These are phyloP conservation scores for Ensete glaucum DNA, from an alignment of 176 grass and related monocot species.

Conservation along the genomic window DNA sequence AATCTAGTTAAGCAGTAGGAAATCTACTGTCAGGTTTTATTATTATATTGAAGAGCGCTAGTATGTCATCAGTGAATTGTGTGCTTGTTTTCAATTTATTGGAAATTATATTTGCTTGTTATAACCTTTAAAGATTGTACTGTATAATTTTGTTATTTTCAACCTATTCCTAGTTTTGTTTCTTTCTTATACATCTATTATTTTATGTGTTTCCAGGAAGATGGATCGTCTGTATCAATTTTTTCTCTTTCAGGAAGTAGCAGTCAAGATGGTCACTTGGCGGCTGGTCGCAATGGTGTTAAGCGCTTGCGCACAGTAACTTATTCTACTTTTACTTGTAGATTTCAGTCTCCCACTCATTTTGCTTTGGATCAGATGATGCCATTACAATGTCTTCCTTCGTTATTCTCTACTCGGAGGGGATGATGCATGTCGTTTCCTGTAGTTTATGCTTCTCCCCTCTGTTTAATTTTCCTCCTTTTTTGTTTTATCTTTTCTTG, in stretches of 20 bases:
- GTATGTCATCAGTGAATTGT: background rate
- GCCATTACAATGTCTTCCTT: too few relatives aligned
- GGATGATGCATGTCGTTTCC: background rate
- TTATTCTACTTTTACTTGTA: constrained; percentile 15
- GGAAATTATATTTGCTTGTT: background rate
- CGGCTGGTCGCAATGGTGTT: constrained; percentile 89
- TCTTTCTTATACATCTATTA: background rate
- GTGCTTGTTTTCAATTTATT: background rate
- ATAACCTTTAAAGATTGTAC: background rate
- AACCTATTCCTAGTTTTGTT: background rate
- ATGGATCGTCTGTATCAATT: constrained; percentile 83
- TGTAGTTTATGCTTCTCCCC: background rate
- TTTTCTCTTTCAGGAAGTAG: constrained; percentile 88
- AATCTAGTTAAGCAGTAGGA: background rate
- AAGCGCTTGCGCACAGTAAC: constrained; percentile 85
- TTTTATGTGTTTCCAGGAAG: constrained; percentile 49
- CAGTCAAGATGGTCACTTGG: constrained; percentile 81
- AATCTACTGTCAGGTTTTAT: background rate
- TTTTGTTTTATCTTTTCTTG: background rate
- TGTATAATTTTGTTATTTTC: background rate
- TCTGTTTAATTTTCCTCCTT: background rate
- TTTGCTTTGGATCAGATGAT: background rate
- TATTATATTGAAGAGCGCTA: background rate
- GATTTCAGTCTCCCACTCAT: background rate
- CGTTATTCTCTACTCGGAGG: background rate